A percentile compares a stretch with the other conserved stretches of the same genome.
Conservation (phyloP, 2,329 filamentous ascomycete genomes). For the Paecilomyces sp. region DNA sequence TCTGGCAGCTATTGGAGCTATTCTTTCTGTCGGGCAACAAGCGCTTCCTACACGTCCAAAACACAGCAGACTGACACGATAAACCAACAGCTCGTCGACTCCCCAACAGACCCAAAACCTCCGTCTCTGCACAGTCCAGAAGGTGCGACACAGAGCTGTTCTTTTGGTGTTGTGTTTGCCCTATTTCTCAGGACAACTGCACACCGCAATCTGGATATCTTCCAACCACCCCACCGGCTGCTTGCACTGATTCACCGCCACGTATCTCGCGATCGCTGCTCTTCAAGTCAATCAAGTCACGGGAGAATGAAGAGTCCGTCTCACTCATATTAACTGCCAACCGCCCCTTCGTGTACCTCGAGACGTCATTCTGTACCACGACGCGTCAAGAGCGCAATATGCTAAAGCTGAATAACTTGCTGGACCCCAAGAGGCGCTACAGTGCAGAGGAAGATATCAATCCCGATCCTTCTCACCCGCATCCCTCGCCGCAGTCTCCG, state of each 20-base stretch:
- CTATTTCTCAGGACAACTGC: not conserved
- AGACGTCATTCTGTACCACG: not conserved
- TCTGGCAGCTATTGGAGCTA: not conserved
- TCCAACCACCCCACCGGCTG: not conserved
- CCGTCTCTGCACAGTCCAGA: not conserved
- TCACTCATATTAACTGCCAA: not conserved
- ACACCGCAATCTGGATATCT: not conserved
- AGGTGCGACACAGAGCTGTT: not conserved
- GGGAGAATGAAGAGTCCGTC: not conserved
- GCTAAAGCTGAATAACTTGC: slow-evolving; percentile 27
- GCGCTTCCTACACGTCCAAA: not conserved
- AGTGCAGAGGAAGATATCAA: slow-evolving; percentile 19
- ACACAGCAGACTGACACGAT: not conserved
- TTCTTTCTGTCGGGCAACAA: not conserved
- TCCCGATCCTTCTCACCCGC: slow-evolving; percentile 11
- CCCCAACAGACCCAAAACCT: not conserved
- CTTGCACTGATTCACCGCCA: slow-evolving; percentile 4
- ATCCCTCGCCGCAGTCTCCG: slow-evolving; percentile 22
- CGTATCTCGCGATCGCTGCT: slow-evolving; percentile 3
- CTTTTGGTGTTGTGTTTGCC: not conserved
- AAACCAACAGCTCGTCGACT: not conserved
- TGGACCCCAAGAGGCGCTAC: slow-evolving; percentile 25
- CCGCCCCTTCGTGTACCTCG: not conserved
- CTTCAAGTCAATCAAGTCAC: not conserved
- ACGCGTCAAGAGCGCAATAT: slow-evolving; percentile 13